Percentiles rank a stretch among this genome's conserved stretches.
phyloP scores from a whole-genome alignment of 352 stramenopile species.

The Pythium oligandrum region DNA sequence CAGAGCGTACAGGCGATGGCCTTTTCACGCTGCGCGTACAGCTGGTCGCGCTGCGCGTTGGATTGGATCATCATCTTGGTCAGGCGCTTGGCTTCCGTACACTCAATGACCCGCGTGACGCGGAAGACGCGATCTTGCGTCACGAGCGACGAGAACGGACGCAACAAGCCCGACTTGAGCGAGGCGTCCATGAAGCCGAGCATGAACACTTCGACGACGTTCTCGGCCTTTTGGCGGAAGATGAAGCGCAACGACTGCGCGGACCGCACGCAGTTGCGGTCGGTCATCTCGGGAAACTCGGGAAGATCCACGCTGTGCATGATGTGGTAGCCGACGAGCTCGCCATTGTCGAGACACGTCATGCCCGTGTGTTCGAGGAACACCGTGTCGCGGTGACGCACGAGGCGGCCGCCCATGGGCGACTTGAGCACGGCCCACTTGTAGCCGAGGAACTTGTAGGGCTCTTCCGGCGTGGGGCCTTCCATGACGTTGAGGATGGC shows the following conservation, averaged over 20 bases:
- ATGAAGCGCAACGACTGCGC: slow-evolving; percentile 49
- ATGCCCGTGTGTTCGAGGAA: slow-evolving; percentile 56
- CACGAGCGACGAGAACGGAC: slow-evolving; percentile 36
- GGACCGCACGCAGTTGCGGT: slow-evolving; percentile 53
- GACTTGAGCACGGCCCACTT: slow-evolving; percentile 63
- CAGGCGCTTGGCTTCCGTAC: slow-evolving; percentile 48
- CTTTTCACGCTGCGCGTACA: slow-evolving; percentile 11
- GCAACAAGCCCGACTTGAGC: slow-evolving; percentile 24
- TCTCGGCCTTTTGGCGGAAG: slow-evolving; percentile 46
- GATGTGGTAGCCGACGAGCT: slow-evolving; percentile 59
- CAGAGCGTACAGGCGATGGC: slow-evolving; percentile 30
- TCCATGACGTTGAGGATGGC: slow-evolving; percentile 56
- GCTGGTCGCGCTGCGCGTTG: slow-evolving; percentile 28
- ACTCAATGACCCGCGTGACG: slow-evolving; percentile 39
- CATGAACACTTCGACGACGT: slow-evolving; percentile 60
- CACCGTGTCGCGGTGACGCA: slow-evolving; percentile 52
- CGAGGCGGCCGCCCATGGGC: slow-evolving; percentile 28
- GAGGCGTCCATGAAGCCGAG: slow-evolving; percentile 44
- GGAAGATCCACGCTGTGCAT: slow-evolving; percentile 66
- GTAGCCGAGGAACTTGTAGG: slow-evolving; percentile 58
- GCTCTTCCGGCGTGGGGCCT: slow-evolving; percentile 30
- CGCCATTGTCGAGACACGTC: slow-evolving; percentile 29
- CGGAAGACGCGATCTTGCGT: slow-evolving; percentile 36
- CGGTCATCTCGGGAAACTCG: slow-evolving; percentile 37
- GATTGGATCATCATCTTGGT: slow-evolving; percentile 35